Base-by-base conservation (phyloP, 2,329 filamentous ascomycete genomes). In the Dichotomopilus funicola region DNA sequence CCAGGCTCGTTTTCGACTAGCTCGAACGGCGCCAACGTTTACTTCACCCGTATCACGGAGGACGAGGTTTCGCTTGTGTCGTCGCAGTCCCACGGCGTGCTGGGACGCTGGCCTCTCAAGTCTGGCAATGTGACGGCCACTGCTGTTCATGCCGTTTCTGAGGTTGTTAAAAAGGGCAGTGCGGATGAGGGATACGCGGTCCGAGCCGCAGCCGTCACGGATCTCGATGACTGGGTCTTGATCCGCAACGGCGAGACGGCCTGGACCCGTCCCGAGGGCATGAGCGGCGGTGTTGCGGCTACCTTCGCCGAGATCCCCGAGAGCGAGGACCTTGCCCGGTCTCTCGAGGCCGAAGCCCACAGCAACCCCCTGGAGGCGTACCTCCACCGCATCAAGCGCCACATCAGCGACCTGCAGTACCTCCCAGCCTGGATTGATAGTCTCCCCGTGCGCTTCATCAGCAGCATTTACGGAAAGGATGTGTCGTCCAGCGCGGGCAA, bases 341-440 rank as follows among this genome's bases (percentile, higher is more conserved):
- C 90, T 35, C 77, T 97, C 6, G 88, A 95, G 62, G 82, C 88
- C 31, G 92, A 99, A 72, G 88, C 89, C 4, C 88, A 96, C 67
- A 87, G 86, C 65, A 95, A 87, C 67, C 78, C 89, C 3, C 66
- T 89, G 5, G 77, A 81, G 9, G 94, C 94, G n/a, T 99, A 96
- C 66, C 73, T 92, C 34, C 91, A 96, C 71, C 87, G 94, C 11
- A 78, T 96, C 11, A 87, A 81, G 60, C 87, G 94, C 46, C 94
- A 99, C 67, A 65, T 90, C 11, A 77, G 82, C 46, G 94, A 96
- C 61, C 76, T 96, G 41, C 77, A 87, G 66, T 77, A 87, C 63
- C 77, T 97, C 4, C 91, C 91, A 0, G 79, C 77, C 0, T 95
- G 86, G 72, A 71, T 95, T 2, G 78, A 83, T 59, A 76, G 76